A percentile compares a stretch with the other conserved stretches of the same genome.
Conservation (phyloP, 1,284 basidiomycete species). For the Boletus austroedulis region DNA sequence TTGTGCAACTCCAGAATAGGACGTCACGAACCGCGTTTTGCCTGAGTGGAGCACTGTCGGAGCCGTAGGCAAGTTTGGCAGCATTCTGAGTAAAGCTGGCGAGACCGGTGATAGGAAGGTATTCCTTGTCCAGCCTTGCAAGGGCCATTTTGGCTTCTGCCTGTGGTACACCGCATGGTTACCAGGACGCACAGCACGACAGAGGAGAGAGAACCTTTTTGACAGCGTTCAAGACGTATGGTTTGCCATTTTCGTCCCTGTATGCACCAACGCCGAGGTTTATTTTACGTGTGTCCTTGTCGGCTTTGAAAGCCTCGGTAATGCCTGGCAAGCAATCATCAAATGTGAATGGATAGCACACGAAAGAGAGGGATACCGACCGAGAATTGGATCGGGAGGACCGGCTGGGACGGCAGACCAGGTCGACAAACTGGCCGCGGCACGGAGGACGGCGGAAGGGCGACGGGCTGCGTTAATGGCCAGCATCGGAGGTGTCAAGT, state of each 20-base stretch:
- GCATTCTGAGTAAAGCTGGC: constrained; percentile 87
- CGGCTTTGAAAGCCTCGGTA: constrained; percentile 93
- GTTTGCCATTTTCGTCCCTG: constrained; percentile 93
- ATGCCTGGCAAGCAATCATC: constrained; percentile 65
- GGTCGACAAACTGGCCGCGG: constrained; percentile 55
- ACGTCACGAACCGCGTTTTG: constrained; percentile 66
- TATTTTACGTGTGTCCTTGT: constrained; percentile 89
- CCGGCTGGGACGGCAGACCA: constrained; percentile 87
- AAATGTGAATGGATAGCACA: constrained; percentile 4
- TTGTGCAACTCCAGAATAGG: neutral
- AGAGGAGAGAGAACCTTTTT: constrained; percentile 59
- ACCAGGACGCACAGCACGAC: neutral
- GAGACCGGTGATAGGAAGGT: constrained; percentile 94
- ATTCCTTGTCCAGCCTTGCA: constrained; percentile 90
- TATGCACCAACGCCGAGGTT: constrained; percentile 96
- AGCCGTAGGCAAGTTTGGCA: constrained; percentile 89
- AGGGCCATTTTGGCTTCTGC: constrained; percentile 78
- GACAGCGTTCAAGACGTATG: constrained; percentile 89
- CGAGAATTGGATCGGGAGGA: constrained; percentile 92
- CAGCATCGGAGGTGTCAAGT: constrained; percentile 40
- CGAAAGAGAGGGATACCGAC: constrained; percentile 39
- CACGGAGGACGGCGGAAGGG: constrained; percentile 35
- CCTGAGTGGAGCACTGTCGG: constrained; percentile 72
- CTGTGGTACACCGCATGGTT: constrained; percentile 38
- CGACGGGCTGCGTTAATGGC: constrained; percentile 46